Base-by-base conservation (phyloP, 148 eudicot species). In the Diospyros kaki region DNA sequence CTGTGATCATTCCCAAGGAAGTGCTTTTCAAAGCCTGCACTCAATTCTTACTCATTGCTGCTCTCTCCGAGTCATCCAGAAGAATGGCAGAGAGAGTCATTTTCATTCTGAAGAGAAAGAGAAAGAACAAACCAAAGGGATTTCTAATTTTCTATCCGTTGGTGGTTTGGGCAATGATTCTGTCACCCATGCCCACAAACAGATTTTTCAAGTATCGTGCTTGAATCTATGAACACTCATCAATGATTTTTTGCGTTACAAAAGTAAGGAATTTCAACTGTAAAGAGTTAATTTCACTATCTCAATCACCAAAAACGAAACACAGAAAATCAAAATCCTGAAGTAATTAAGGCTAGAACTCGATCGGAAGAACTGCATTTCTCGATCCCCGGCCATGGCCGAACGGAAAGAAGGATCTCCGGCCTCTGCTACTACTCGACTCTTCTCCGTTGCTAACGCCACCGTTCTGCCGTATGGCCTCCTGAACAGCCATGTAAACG, bases 351-450 rank as follows among this genome's bases (percentile, higher is more conserved):
- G 41, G 18, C 18, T 70, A 74, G 38, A 56, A 73, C 60, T 76
- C 77, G 58, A 70, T 41, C 6, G 85, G 87, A 79, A 79, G 81
- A 76, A 82, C 77, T 14, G 86, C 71, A 46, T 66, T 81, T 69
- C 74, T 84, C 18, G 87, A 77, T 77, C 87, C 83, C 69, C 84
- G 40, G n/a, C 82, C 78, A 64, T 81, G 80, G 43, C 87, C 81
- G 15, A 84, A 84, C 6, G 82, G 73, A 45, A 81, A 84, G 54
- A 82, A 71, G 13, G 81, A 78, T 69, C 75, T 71, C 38, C 71
- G 50, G 46, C 75, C 70, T 75, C 83, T 85, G 75, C 85, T 82
- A 48, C 88, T 79, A 50, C 28, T 28, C 28, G 40, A 63, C 59
- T 76, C 85, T 58, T 72, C 87, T 41, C 53, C 78, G 76, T 79